Conservation (phyloP, 805 yeast genomes). For the Metschnikowia borealis region DNA sequence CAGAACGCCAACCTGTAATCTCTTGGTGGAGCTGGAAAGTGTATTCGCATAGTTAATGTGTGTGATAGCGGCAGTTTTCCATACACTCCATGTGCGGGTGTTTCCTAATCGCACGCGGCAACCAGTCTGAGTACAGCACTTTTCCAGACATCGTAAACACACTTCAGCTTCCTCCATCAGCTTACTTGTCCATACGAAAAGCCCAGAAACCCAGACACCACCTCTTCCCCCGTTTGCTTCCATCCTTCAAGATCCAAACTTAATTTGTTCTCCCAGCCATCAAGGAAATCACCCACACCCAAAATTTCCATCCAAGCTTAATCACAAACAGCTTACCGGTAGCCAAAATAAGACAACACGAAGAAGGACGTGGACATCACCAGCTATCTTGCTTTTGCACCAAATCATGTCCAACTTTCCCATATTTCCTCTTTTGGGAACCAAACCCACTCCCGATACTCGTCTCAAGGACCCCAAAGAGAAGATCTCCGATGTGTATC, state of each 20-base stretch:
- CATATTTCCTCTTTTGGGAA: constrained; percentile 30
- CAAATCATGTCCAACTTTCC: not conserved
- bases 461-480: constrained; percentile 27
- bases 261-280: not conserved
- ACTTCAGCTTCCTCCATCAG: not conserved
- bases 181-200: not conserved
- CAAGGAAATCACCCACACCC: not conserved
- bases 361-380: not conserved
- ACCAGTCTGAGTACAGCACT: constrained; percentile 1
- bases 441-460: constrained; percentile 30
- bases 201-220: not conserved
- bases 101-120: constrained; percentile 3
- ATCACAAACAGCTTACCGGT: not conserved
- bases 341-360: not conserved
- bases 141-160: not conserved
- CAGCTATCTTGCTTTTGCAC: not conserved
- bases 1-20: not conserved
- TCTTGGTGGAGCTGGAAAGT: not conserved
- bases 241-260: not conserved
- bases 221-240: not conserved
- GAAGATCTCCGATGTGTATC: constrained; percentile 31
- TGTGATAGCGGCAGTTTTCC: not conserved
- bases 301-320: not conserved
- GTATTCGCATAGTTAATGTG: not conserved
- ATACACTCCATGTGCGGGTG: constrained; percentile 3